phyloP scores from a whole-genome alignment of 129 eudicot species.

The Saussurea involucrata region DNA sequence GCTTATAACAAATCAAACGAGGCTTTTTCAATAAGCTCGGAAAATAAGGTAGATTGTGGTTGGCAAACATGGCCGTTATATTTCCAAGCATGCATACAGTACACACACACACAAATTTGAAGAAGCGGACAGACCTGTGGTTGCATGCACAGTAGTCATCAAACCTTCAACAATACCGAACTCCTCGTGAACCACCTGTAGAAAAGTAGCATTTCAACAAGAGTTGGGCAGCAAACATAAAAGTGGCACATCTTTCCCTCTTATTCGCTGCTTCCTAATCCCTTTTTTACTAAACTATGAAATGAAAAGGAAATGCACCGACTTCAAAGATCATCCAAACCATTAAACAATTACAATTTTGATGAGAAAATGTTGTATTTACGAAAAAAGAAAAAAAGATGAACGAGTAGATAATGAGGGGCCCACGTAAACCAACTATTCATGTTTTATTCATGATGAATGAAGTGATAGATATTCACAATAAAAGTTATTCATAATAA shows the following conservation, averaged over 20 bases:
- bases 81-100: not conserved
- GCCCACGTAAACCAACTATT: not conserved
- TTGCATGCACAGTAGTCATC: constrained; percentile 98
- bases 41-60: not conserved
- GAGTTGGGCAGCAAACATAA: not conserved
- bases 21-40: not conserved
- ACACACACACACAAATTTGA: constrained; percentile 4
- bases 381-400: not conserved
- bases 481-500: not conserved
- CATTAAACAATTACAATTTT: not conserved
- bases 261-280: not conserved
- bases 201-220: not conserved
- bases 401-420: not conserved
- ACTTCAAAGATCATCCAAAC: not conserved
- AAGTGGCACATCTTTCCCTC: not conserved
- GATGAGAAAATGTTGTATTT: not conserved
- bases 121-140: constrained; percentile 59
- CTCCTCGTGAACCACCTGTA: constrained; percentile 95
- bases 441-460: not conserved
- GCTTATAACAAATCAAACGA: not conserved
- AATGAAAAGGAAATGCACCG: not conserved
- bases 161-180: constrained; percentile 92
- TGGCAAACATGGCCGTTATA: not conserved
- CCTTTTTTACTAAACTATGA: not conserved
- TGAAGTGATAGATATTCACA: not conserved